Evolutionary conservation across 1,284 basidiomycete species (phyloP).

Genomic region (Cryptococcus depauperatus): DNA sequence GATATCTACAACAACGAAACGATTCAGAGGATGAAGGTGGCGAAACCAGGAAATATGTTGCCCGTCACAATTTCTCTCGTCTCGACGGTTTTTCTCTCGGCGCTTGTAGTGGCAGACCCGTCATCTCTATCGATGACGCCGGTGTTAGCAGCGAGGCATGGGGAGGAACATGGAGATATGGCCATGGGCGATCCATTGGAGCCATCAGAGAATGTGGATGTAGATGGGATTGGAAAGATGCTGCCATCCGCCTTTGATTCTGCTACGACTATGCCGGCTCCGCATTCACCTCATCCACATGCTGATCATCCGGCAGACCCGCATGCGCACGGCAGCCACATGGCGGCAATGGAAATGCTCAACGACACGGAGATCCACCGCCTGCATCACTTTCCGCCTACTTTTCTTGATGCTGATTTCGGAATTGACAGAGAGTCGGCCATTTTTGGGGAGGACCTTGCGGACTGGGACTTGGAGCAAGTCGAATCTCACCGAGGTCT

Average conservation of each 20-base stretch:
- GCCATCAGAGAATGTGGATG: too few relatives aligned
- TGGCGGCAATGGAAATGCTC: constrained; percentile 21
- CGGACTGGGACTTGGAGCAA: constrained; percentile 26
- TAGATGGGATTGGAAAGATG: constrained; percentile 4
- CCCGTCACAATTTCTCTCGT: constrained; percentile 20
- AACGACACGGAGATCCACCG: constrained; percentile 33
- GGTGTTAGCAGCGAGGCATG: constrained; percentile 3
- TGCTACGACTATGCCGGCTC: background rate
- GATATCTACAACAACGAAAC: too few relatives aligned
- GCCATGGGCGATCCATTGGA: too few relatives aligned
- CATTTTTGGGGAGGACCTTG: constrained; percentile 37
- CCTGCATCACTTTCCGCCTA: constrained; percentile 34
- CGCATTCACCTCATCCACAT: background rate
- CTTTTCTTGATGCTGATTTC: constrained; percentile 37
- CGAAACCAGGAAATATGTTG: constrained; percentile 1
- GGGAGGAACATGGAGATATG: constrained; percentile 7
- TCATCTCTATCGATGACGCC: background rate
- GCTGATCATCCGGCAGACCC: constrained; percentile 6
- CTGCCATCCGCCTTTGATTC: background rate
- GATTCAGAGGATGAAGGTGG: constrained; percentile 1
- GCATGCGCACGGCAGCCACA: constrained; percentile 26
- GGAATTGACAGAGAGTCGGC: constrained; percentile 27
- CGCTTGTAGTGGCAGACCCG: constrained; percentile 3
- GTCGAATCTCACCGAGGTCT: constrained; percentile 24
- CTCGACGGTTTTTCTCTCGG: constrained; percentile 10